Percentiles rank a stretch among this genome's conserved stretches.
phyloP scores from a whole-genome alignment of 352 stramenopile genomes.

The Albugo laibachii region DNA sequence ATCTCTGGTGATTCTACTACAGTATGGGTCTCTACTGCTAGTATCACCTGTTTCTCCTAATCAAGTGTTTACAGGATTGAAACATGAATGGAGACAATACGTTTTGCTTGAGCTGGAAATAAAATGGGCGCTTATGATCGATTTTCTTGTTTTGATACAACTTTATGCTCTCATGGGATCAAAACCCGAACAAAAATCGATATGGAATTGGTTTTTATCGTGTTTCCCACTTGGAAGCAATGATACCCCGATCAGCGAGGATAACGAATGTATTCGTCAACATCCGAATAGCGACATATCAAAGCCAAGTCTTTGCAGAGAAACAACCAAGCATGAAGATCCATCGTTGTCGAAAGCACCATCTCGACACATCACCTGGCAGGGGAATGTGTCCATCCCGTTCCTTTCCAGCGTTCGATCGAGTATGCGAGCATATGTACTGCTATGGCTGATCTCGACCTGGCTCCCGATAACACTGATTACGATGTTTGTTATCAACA shows the following conservation, averaged over 20 bases:
- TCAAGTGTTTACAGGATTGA: too few species aligned
- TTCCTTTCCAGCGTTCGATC: neutral
- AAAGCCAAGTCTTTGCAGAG: neutral
- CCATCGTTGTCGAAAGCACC: constrained; percentile 28
- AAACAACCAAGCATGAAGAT: constrained; percentile 4
- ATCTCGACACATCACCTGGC: constrained; percentile 38
- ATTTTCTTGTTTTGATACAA: constrained; percentile 48
- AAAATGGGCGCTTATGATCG: constrained; percentile 53
- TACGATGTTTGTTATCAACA: constrained; percentile 50
- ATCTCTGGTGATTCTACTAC: too few species aligned
- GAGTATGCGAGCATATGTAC: constrained; percentile 12
- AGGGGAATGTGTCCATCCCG: too few species aligned
- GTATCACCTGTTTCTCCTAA: too few species aligned
- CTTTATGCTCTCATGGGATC: constrained; percentile 52
- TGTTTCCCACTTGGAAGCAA: neutral
- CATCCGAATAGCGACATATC: neutral
- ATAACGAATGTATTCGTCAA: neutral
- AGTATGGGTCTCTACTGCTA: too few species aligned
- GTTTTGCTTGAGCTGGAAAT: constrained; percentile 42
- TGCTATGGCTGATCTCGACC: constrained; percentile 32
- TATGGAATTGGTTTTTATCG: neutral
- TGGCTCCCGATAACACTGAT: constrained; percentile 57
- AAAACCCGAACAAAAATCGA: constrained; percentile 7
- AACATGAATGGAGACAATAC: constrained; percentile 13
- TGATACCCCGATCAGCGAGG: neutral